Percentiles rank a stretch among this genome's conserved stretches.
These are phyloP conservation scores for Gossypium turneri DNA, from an alignment of 345 rosid species.

Conservation along the genomic window DNA sequence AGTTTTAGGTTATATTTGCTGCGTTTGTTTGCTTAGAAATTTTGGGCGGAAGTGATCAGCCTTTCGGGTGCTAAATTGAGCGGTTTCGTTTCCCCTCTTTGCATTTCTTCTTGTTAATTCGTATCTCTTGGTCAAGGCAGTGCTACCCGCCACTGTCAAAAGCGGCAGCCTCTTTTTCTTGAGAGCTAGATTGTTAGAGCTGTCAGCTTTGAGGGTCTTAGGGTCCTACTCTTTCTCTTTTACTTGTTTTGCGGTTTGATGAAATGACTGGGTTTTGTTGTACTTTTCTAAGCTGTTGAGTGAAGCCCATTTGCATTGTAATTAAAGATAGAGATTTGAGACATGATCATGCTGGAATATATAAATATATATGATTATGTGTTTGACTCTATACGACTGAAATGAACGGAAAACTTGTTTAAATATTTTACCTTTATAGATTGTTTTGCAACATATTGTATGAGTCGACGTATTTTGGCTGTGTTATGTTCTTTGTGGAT, in stretches of 20 bases:
- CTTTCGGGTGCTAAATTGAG: neutral
- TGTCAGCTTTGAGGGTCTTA: neutral
- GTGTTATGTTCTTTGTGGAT: neutral
- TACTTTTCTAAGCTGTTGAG: neutral
- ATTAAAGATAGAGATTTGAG: neutral
- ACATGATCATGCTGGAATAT: neutral
- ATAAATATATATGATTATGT: neutral
- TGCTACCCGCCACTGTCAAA: neutral
- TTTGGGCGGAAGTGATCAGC: neutral
- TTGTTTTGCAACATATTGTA: neutral
- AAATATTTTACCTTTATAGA: neutral
- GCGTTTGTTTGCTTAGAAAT: neutral
- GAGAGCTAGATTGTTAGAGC: neutral
- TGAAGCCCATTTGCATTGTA: neutral
- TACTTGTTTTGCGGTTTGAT: neutral
- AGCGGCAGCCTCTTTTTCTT: neutral
- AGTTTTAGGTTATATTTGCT: neutral
- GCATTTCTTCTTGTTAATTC: neutral
- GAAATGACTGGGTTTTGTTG: neutral
- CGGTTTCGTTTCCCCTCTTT: neutral
- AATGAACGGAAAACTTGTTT: neutral
- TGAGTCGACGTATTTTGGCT: neutral
- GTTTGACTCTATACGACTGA: neutral
- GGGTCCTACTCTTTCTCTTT: neutral
- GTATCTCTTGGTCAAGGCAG: neutral